These are phyloP conservation scores for Umbelopsis isabellina DNA, from an alignment of 192 early-diverging fungal species.

Conservation along the genomic window DNA sequence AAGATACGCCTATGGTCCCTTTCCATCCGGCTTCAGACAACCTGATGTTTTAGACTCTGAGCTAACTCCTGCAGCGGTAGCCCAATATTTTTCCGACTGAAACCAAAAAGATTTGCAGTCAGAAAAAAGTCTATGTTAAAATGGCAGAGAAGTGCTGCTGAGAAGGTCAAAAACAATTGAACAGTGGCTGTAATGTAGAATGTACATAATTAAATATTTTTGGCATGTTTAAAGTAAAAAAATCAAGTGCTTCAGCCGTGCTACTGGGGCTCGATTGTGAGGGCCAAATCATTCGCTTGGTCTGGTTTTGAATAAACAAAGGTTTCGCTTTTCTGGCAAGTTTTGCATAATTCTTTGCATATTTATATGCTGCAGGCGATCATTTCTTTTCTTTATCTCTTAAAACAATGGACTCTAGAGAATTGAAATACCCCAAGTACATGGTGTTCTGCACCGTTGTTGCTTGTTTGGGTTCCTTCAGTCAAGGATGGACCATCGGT, in stretches of 20 bases:
- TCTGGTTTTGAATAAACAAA: constrained; percentile 13
- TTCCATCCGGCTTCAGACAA: background rate
- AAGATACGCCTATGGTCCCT: background rate
- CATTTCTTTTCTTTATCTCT: background rate
- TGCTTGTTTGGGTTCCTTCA: constrained; percentile 44
- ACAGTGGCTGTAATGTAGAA: too few species aligned
- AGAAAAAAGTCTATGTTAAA: too few species aligned
- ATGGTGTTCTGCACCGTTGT: constrained; percentile 49
- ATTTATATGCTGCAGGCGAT: background rate
- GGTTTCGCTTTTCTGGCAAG: background rate
- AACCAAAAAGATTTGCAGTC: too few species aligned
- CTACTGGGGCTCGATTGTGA: background rate
- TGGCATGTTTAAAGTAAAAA: background rate
- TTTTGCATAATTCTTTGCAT: constrained; percentile 10
- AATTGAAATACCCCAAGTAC: constrained; percentile 39
- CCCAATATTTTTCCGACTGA: too few species aligned
- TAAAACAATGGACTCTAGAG: constrained; percentile 44
- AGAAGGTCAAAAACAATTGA: too few species aligned
- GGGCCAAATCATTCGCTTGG: background rate
- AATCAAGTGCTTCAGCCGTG: background rate
- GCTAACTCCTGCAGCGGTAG: too few species aligned
- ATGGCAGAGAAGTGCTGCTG: too few species aligned
- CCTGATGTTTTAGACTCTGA: too few species aligned
- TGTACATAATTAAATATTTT: too few species aligned
- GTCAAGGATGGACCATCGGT: constrained; percentile 50